Base-by-base conservation (phyloP, 768 basidiomycete genomes). In the Tubosaeta brunneosetosa region DNA sequence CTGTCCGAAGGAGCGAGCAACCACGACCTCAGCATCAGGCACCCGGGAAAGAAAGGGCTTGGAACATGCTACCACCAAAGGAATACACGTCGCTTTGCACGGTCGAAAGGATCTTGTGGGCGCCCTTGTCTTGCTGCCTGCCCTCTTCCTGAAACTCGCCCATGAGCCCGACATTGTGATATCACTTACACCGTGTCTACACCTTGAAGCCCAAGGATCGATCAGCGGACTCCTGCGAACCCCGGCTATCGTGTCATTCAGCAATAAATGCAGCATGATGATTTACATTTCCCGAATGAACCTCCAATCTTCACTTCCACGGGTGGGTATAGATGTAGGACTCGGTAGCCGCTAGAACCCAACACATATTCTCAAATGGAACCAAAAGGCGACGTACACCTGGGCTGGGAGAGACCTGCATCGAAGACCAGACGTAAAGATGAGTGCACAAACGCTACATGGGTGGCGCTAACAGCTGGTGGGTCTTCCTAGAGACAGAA, bases 11-110 rank as follows among this genome's bases (percentile, higher is more conserved):
- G 37, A 40, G 5, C 27, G 16, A 19, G 33, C 8, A 19, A 40
- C 22, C 22, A 5, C 5, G 6, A 19, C 1, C 25, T 45, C 34
- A 49, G 33, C 25, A 16, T 45, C 34, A 19, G 17, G 17, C 22
- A 22, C 22, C 22, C 29, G 29, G 29, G 29, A 29, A 29, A 29
- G 29, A 29, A 29, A 29, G 42, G 16, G 67, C 64, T 1, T 62
- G 52, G 32, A 66, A 47, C 53, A 66, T 61, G 43, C 66, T 61
- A 5, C 63, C 56, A 5, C 42, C 63, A 55, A 51, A 74, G 71
- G 47, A 66, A 52, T 66, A 66, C 0, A 76, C 70, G 60, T 81
- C 78, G 42, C 69, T 75, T 6, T 44, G 57, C 54, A 4, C 2
- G 4, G 63, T 65, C 26, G 64, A 61, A 47, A 55, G 47, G 29